Evolutionary conservation across 106 monocot species (phyloP), one percentile per base, ranked within the genome.

Genomic region (Alisma plantagoaquatica): DNA sequence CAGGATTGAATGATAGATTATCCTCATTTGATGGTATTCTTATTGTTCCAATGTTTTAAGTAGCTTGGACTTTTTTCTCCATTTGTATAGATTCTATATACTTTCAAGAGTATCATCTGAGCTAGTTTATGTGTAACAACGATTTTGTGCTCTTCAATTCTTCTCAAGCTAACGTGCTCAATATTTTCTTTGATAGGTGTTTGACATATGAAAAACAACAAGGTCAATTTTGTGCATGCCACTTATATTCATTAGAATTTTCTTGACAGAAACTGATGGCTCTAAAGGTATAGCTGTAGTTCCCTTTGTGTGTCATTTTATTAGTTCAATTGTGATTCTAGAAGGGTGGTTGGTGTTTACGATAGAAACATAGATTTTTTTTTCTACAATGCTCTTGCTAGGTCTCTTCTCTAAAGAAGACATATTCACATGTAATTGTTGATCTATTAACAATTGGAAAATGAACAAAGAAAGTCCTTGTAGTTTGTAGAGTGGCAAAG

Each of bases 51-150:
- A 96, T 89, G 89, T 96, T 96, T 66, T 88, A 96, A 68, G 84
- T 96, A 65, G 81, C 78, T 41, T 96, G 96, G 96, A 96, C 96
- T 59, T 96, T 96, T 59, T 96, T 96, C 60, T 96, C 96, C 20
- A 84, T 89, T 49, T 96, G 78, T 63, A 96, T 88, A 55, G 96
- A 88, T 57, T 89, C 89, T 75, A 71, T 96, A 27, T 96, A 96
- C 70, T 96, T 96, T 49, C 96, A 96, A 46, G 96, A 96, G 70
- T 96, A 96, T 66, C 84, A 84, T 61, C 88, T 88, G 52, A 68
- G 72, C n/a, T 6, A 51, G 59, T 20, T 5, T 62, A 27, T 20
- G 26, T n/a, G 4, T 27, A 23, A 14, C 23, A 43, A 27, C n/a
- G 8, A 14, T 48, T 7, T 24, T 52, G n/a, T 63, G 33, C 2